phyloP scores from a whole-genome alignment of 257 asterid species.

The Lycium ferocissimum region DNA sequence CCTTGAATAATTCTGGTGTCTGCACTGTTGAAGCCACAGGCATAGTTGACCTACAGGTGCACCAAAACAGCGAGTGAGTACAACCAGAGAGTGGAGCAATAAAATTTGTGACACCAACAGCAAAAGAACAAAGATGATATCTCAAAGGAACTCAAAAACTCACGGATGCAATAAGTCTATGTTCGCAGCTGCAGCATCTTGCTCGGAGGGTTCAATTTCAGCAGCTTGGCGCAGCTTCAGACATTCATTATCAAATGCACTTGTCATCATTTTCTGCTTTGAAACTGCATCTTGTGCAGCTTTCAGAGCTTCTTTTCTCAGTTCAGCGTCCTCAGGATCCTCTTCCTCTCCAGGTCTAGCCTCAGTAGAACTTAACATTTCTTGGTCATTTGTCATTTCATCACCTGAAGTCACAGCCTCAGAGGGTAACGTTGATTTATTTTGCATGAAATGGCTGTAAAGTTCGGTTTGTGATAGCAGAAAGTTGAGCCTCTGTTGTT shows the following conservation, averaged over 20 bases:
- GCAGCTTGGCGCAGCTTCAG: constrained; percentile 68
- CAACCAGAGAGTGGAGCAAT: constrained; percentile 12
- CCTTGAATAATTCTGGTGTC: constrained; percentile 88
- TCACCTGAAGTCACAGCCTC: constrained; percentile 59
- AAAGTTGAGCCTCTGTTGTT: constrained; percentile 96
- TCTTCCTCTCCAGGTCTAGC: constrained; percentile 67
- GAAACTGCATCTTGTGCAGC: constrained; percentile 99
- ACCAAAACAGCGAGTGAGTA: constrained; percentile 29
- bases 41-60: constrained; percentile 86
- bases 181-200: constrained; percentile 72
- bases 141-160: constrained; percentile 39
- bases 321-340: constrained; percentile 92
- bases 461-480: constrained; percentile 97
- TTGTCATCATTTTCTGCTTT: constrained; percentile 88
- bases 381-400: constrained; percentile 58
- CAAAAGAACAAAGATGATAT: constrained; percentile 25
- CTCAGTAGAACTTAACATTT: constrained; percentile 59
- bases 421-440: constrained; percentile 69
- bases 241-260: constrained; percentile 89
- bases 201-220: constrained; percentile 66
- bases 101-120: constrained; percentile 20
- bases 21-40: constrained; percentile 91
- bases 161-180: constrained; percentile 97
- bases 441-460: constrained; percentile 99
- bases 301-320: constrained; percentile 92